These are phyloP conservation scores for Alternaria viburni DNA, from an alignment of 2,329 filamentous ascomycete genomes.

Conservation along the genomic window DNA sequence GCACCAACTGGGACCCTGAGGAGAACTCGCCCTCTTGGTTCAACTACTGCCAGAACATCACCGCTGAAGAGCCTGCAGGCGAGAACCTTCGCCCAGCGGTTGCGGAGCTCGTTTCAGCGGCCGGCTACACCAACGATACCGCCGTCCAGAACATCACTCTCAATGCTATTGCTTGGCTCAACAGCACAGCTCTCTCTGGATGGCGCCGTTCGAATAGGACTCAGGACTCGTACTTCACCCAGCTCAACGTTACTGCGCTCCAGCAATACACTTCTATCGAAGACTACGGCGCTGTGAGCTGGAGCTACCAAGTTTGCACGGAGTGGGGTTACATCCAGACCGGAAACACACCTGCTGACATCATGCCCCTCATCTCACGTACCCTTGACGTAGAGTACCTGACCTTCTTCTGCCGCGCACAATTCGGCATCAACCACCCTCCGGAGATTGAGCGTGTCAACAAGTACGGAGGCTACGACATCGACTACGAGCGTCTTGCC, in stretches of 20 bases:
- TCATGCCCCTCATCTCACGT: constrained; percentile 75
- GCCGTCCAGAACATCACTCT: constrained; percentile 59
- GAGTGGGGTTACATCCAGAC: constrained; percentile 80
- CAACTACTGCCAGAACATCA: constrained; percentile 62
- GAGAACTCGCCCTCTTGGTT: constrained; percentile 57
- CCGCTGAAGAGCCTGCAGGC: constrained; percentile 46
- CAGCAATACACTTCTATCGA: constrained; percentile 22
- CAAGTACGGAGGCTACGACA: constrained; percentile 74
- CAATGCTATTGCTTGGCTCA: constrained; percentile 64
- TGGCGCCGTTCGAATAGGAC: constrained; percentile 45
- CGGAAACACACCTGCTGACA: constrained; percentile 69
- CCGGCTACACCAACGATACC: constrained; percentile 55
- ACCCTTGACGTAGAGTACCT: constrained; percentile 69
- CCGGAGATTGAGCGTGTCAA: constrained; percentile 73
- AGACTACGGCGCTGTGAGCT: constrained; percentile 47
- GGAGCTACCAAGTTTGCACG: constrained; percentile 62
- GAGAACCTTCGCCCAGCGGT: constrained; percentile 49
- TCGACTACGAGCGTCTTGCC: constrained; percentile 77
- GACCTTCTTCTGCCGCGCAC: constrained; percentile 66
- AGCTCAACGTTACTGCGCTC: constrained; percentile 52
- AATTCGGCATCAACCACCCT: constrained; percentile 71
- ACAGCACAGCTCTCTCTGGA: constrained; percentile 49
- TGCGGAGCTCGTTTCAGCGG: constrained; percentile 54
- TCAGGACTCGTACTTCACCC: constrained; percentile 61
- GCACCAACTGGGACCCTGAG: constrained; percentile 63